Conservation (phyloP, 148 eudicot species). For the Spergularia bocconei region DNA sequence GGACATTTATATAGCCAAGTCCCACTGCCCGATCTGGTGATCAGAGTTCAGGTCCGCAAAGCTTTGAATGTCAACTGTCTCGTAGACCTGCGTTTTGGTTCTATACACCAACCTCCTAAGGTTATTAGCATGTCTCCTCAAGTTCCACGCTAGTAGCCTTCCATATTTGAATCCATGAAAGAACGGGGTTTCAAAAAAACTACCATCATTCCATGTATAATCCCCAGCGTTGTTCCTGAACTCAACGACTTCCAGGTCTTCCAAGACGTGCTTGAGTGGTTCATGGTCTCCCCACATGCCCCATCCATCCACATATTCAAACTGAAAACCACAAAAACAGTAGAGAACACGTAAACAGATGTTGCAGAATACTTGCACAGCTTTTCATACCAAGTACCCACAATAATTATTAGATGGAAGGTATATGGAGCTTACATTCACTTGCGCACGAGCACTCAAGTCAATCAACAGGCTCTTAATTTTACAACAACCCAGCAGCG, state of each 20-base stretch:
- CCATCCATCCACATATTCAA: not conserved
- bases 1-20: too few relatives aligned
- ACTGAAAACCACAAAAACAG: not conserved
- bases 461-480: not conserved
- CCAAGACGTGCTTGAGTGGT: not conserved
- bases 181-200: not conserved
- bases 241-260: not conserved
- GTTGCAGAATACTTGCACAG: not conserved
- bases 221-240: not conserved
- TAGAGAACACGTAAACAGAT: not conserved
- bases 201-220: constrained; percentile 10
- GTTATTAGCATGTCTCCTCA: not conserved
- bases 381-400: not conserved
- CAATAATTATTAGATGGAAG: too few relatives aligned
- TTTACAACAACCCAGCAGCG: constrained; percentile 18
- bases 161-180: not conserved
- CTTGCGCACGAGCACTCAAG: not conserved
- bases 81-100: not conserved
- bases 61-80: not conserved
- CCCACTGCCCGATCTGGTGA: too few relatives aligned
- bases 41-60: not conserved
- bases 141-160: constrained; percentile 12
- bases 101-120: not conserved
- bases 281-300: not conserved
- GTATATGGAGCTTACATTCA: constrained; percentile 10